These are phyloP conservation scores for Rauvolfia tetraphylla DNA, from an alignment of 257 asterid species.

Conservation along the genomic window DNA sequence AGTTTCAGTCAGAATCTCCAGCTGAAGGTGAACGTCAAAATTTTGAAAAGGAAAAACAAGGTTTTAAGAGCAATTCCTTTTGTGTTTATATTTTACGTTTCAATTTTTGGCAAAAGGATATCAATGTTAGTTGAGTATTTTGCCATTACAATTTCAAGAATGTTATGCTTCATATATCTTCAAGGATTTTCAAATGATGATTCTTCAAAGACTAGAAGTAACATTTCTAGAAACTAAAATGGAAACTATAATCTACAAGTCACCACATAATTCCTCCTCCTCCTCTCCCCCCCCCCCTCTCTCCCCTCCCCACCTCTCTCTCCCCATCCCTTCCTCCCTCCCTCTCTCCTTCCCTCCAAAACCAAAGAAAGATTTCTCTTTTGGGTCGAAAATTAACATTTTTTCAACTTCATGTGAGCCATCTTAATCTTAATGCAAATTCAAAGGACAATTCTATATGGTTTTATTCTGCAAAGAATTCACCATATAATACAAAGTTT, in stretches of 20 bases:
- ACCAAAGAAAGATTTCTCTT: neutral
- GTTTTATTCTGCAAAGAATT: neutral
- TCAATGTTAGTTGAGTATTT: neutral
- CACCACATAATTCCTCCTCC: neutral
- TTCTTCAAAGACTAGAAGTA: neutral
- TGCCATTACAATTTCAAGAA: neutral
- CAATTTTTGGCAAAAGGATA: neutral
- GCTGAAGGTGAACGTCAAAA: neutral
- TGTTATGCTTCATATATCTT: neutral
- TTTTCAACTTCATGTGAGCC: neutral
- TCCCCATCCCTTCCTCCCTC: neutral
- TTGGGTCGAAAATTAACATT: neutral
- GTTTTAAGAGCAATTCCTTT: neutral
- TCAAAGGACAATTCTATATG: neutral
- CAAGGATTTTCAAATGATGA: neutral
- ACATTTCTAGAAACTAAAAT: neutral
- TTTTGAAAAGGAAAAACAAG: neutral
- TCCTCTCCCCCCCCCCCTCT: too few species aligned
- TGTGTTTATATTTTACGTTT: neutral
- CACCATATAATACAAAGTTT: neutral
- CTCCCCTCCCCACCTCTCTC: too few species aligned
- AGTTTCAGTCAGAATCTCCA: neutral
- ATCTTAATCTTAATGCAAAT: constrained; percentile 9
- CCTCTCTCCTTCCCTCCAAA: too few species aligned
- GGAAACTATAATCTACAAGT: neutral